phyloP scores from a whole-genome alignment of 495 filamentous ascomycete species.

The Bombardia bombarda region DNA sequence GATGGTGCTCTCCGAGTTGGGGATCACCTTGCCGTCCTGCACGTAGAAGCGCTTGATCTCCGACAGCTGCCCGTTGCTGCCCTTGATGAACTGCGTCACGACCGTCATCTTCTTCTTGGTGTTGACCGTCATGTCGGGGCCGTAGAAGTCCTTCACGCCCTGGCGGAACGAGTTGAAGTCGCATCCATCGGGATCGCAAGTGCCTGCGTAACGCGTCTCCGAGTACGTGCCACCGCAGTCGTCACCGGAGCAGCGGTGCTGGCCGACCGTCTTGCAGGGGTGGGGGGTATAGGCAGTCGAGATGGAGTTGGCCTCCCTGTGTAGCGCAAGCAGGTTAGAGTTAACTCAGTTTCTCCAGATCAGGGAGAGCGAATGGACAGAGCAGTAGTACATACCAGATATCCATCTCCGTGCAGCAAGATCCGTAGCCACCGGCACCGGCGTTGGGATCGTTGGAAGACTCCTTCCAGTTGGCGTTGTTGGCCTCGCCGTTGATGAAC shows the following conservation, averaged over 20 bases:
- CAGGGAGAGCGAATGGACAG: background rate
- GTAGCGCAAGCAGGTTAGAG: background rate
- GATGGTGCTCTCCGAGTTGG: conserved; percentile 41
- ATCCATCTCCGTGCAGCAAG: conserved; percentile 66
- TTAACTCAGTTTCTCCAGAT: background rate
- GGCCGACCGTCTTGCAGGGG: conserved; percentile 50
- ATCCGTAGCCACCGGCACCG: conserved; percentile 49
- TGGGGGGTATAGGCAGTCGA: conserved; percentile 57
- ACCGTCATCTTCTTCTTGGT: conserved; percentile 59
- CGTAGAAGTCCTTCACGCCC: conserved; percentile 54
- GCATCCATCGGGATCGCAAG: conserved; percentile 63
- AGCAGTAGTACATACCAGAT: conserved; percentile 39
- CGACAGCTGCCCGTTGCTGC: conserved; percentile 34
- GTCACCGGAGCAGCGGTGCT: conserved; percentile 46
- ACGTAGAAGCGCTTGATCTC: conserved; percentile 64
- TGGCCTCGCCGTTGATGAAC: conserved; percentile 45
- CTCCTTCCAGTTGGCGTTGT: conserved; percentile 49
- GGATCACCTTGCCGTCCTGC: conserved; percentile 54
- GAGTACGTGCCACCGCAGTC: conserved; percentile 42
- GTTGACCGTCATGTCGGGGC: conserved; percentile 51
- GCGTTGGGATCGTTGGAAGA: conserved; percentile 49
- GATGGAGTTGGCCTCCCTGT: conserved; percentile 51
- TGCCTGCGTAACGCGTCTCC: conserved; percentile 38
- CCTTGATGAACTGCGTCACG: conserved; percentile 57
- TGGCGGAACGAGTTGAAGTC: conserved; percentile 68